A percentile compares a stretch with the other conserved stretches of the same genome.
These are phyloP conservation scores for Meyerozyma elateridarum DNA, from an alignment of 1,139 yeast genomes.

Conservation along the genomic window DNA sequence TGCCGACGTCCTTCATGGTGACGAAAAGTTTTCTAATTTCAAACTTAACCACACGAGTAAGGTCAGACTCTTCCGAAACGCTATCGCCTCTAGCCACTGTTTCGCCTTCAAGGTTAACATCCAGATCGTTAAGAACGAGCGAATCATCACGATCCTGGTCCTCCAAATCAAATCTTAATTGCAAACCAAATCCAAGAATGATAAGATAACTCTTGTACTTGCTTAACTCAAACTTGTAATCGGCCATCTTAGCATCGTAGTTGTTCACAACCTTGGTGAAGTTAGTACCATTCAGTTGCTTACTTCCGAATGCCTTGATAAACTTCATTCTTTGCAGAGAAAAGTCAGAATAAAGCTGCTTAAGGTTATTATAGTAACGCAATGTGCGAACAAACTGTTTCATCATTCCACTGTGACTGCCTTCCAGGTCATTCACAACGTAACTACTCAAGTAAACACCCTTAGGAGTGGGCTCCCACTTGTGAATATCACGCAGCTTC, in stretches of 20 bases:
- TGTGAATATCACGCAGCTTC: slow-evolving; percentile 30
- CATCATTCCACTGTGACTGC: slow-evolving; percentile 40
- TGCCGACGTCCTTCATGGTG: slow-evolving; percentile 33
- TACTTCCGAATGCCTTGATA: slow-evolving; percentile 24
- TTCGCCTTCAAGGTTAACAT: slow-evolving; percentile 11
- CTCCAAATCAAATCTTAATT: slow-evolving; percentile 41
- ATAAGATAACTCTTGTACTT: slow-evolving; percentile 45
- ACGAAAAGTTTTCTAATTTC: slow-evolving; percentile 36
- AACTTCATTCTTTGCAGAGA: slow-evolving; percentile 28
- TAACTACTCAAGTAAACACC: slow-evolving; percentile 42
- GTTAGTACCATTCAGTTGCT: slow-evolving; percentile 28
- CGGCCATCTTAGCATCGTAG: slow-evolving; percentile 36
- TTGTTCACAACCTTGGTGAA: slow-evolving; percentile 32
- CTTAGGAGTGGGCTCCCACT: slow-evolving; percentile 40
- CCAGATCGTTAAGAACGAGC: slow-evolving; percentile 11
- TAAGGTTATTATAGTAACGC: slow-evolving; percentile 40
- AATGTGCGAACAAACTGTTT: slow-evolving; percentile 43
- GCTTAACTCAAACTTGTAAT: slow-evolving; percentile 40
- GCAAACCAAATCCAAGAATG: slow-evolving; percentile 45
- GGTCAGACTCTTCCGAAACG: slow-evolving; percentile 15
- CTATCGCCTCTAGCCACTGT: slow-evolving; percentile 17
- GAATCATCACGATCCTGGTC: slow-evolving; percentile 24
- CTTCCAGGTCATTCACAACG: slow-evolving; percentile 18
- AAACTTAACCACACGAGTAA: slow-evolving; percentile 31
- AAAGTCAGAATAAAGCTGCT: slow-evolving; percentile 34